Evolutionary conservation across 2,329 filamentous ascomycete species (phyloP).

Genomic region (Fusarium metavorans): DNA sequence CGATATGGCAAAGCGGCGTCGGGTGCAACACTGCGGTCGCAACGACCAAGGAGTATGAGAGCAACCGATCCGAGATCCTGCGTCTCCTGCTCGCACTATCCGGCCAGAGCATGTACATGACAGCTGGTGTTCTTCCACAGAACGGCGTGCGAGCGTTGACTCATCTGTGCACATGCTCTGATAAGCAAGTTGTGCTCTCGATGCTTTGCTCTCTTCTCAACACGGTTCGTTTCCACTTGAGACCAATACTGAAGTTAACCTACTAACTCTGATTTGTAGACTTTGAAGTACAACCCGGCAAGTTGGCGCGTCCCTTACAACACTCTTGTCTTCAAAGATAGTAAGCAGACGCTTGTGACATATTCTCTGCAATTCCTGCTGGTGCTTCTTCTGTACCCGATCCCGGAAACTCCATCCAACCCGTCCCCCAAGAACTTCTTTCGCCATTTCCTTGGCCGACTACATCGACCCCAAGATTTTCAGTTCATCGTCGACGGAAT

Average conservation of each 20-base stretch:
- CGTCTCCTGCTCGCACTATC: constrained; percentile 86
- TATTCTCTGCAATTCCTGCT: constrained; percentile 94
- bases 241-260: neutral
- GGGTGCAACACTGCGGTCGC: constrained; percentile 91
- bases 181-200: constrained; percentile 92
- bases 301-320: constrained; percentile 96
- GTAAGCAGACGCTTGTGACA: constrained; percentile 89
- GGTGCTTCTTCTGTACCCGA: constrained; percentile 85
- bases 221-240: constrained; percentile 70
- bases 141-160: constrained; percentile 87
- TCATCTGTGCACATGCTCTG: constrained; percentile 86
- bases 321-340: constrained; percentile 89
- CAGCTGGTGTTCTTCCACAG: constrained; percentile 81
- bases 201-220: constrained; percentile 93
- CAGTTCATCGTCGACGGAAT: constrained; percentile 97
- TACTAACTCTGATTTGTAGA: constrained; percentile 61
- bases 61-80: constrained; percentile 90
- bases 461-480: constrained; percentile 95
- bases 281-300: constrained; percentile 94
- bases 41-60: constrained; percentile 92
- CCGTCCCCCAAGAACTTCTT: constrained; percentile 88
- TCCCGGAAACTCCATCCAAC: constrained; percentile 78
- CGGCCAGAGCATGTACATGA: constrained; percentile 94
- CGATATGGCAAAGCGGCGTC: constrained; percentile 98
- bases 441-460: constrained; percentile 87